Evolutionary conservation across 2,329 filamentous ascomycete species (phyloP).

Genomic region (Stagonosporopsis vannaccii): DNA sequence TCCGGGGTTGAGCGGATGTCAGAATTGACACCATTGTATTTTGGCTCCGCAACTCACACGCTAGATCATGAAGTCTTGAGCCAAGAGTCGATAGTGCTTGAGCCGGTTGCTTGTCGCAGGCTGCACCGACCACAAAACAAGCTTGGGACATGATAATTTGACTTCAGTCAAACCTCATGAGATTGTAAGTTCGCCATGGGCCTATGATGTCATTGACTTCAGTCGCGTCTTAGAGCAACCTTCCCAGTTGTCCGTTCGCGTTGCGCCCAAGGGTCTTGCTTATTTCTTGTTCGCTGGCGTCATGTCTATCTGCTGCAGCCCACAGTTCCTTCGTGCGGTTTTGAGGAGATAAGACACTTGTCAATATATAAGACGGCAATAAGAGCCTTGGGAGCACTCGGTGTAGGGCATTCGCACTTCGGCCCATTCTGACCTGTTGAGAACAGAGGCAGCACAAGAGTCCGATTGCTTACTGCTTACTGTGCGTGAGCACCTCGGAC

Average conservation of each 20-base stretch:
- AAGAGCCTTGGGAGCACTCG: not conserved
- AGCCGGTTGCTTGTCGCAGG: not conserved
- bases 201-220: not conserved
- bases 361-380: not conserved
- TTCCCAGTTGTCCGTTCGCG: not conserved
- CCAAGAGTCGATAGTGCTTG: constrained; percentile 9
- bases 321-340: not conserved
- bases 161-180: not conserved
- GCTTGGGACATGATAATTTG: not conserved
- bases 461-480: not conserved
- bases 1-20: constrained; percentile 12
- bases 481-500: not conserved
- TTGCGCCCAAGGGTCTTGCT: not conserved
- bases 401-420: not conserved
- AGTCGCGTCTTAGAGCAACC: not conserved
- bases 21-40: constrained; percentile 7
- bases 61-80: constrained; percentile 10
- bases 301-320: not conserved
- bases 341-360: not conserved
- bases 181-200: not conserved
- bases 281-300: not conserved
- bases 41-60: constrained; percentile 3
- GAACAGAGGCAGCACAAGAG: not conserved
- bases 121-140: not conserved
- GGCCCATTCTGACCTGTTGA: no score